Percentiles rank a stretch among this genome's conserved stretches.
These are phyloP conservation scores for Cruciata laevipes DNA, from an alignment of 257 asterid species.

Conservation along the genomic window DNA sequence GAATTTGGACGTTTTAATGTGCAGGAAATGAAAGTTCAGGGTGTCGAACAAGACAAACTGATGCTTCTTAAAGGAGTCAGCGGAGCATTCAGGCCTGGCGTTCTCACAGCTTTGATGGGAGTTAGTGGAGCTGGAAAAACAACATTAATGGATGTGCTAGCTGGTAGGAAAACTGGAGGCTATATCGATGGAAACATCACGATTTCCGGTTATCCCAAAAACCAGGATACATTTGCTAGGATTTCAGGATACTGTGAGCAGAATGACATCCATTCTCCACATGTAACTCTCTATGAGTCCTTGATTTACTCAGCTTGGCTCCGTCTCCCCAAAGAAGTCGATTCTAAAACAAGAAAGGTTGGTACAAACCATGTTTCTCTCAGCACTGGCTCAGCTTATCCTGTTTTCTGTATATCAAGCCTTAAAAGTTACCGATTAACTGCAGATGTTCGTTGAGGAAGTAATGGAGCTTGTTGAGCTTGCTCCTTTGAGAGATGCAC, in stretches of 20 bases:
- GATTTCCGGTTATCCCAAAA: conserved; percentile 66
- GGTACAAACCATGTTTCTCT: not conserved
- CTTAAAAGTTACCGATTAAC: not conserved
- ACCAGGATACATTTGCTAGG: conserved; percentile 65
- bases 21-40: conserved; percentile 72
- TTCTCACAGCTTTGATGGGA: conserved; percentile 79
- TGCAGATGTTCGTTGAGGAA: conserved; percentile 67
- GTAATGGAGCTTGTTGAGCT: conserved; percentile 81
- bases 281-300: conserved; percentile 62
- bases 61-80: conserved; percentile 59
- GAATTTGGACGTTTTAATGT: not conserved
- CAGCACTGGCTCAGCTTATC: not conserved
- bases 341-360: conserved; percentile 40
- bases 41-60: conserved; percentile 38
- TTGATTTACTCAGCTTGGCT: conserved; percentile 72
- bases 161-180: conserved; percentile 81
- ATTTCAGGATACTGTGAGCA: conserved; percentile 83
- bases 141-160: conserved; percentile 70
- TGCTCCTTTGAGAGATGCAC: conserved; percentile 38
- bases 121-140: conserved; percentile 91
- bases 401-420: not conserved
- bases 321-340: conserved; percentile 49
- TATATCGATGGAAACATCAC: conserved; percentile 56
- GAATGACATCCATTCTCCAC: conserved; percentile 75
- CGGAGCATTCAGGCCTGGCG: conserved; percentile 83